These are phyloP conservation scores for Amanita pseudoporphyria DNA, from an alignment of 768 basidiomycete genomes.

Conservation along the genomic window DNA sequence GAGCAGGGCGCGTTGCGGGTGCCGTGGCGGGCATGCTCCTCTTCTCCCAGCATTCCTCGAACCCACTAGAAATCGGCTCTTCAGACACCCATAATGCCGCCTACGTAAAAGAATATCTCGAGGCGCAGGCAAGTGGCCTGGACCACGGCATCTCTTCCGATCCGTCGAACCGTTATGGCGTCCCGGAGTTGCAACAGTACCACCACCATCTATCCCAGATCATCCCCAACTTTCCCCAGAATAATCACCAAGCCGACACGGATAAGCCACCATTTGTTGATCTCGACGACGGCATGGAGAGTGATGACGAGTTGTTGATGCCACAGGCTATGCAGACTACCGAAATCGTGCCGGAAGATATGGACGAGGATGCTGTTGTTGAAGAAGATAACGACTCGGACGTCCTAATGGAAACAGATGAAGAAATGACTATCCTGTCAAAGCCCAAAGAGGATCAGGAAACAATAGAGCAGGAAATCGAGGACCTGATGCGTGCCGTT, in stretches of 20 bases:
- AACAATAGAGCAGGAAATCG: constrained; percentile 73
- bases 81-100: constrained; percentile 15
- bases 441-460: constrained; percentile 58
- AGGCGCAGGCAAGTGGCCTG: neutral
- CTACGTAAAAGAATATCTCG: constrained; percentile 11
- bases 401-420: constrained; percentile 36
- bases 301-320: constrained; percentile 32
- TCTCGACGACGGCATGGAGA: constrained; percentile 40
- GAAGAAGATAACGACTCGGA: constrained; percentile 21
- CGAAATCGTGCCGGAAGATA: constrained; percentile 9
- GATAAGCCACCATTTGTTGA: constrained; percentile 25
- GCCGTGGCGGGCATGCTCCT: constrained; percentile 9
- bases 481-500: constrained; percentile 54
- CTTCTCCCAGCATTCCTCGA: constrained; percentile 24
- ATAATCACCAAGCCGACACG: neutral
- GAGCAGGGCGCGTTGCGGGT: constrained; percentile 6
- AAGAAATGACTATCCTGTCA: constrained; percentile 47
- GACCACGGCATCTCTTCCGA: constrained; percentile 11
- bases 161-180: constrained; percentile 12
- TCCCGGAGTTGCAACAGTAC: constrained; percentile 10
- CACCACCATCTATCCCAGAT: constrained; percentile 13
- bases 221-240: constrained; percentile 1
- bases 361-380: constrained; percentile 13
- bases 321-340: constrained; percentile 3
- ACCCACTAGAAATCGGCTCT: constrained; percentile 19